Percentiles rank a stretch among this genome's conserved stretches.
Evolutionary conservation across 1,284 basidiomycete genomes (phyloP).

Genomic region (Athelia sp.): DNA sequence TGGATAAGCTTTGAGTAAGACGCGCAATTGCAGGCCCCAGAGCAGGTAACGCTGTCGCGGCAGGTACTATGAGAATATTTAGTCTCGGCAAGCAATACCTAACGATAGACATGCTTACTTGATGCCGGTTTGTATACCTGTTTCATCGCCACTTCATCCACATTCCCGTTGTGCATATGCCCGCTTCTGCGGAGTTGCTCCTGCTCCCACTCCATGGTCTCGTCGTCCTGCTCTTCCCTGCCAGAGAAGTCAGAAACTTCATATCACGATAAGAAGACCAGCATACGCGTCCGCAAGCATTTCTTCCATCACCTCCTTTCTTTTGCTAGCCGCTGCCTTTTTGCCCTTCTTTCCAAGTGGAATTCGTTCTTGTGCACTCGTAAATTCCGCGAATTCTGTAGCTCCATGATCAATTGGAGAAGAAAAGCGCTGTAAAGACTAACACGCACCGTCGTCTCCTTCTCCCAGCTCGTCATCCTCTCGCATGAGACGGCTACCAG

Average conservation of each 20-base stretch:
- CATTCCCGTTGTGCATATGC: slow-evolving; percentile 28
- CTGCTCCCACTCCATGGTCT: slow-evolving; percentile 86
- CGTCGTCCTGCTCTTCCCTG: slow-evolving; percentile 85
- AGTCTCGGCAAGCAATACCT: slow-evolving; percentile 8
- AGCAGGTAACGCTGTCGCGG: slow-evolving; percentile 51
- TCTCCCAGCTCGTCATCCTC: slow-evolving; percentile 94
- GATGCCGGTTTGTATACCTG: slow-evolving; percentile 68
- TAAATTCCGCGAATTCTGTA: slow-evolving; percentile 84
- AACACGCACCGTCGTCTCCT: slow-evolving; percentile 80
- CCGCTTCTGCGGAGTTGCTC: slow-evolving; percentile 82
- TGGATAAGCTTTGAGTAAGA: slow-evolving; percentile 58
- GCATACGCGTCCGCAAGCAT: slow-evolving; percentile 82
- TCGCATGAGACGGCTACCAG: slow-evolving; percentile 82
- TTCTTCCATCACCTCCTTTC: slow-evolving; percentile 76
- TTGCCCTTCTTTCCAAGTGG: slow-evolving; percentile 84
- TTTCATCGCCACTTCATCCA: slow-evolving; percentile 32
- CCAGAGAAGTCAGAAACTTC: slow-evolving; percentile 11
- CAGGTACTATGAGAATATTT: slow-evolving; percentile 47
- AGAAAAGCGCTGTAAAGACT: slow-evolving; percentile 5
- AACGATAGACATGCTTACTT: slow-evolving; percentile 65
- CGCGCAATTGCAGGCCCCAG: slow-evolving; percentile 54
- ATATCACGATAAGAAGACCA: slow-evolving; percentile 12
- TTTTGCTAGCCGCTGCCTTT: slow-evolving; percentile 68
- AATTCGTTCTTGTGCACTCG: slow-evolving; percentile 82
- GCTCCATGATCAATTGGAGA: slow-evolving; percentile 2